phyloP scores from a whole-genome alignment of 2,329 filamentous ascomycete species.

The Colletotrichum shisoi region DNA sequence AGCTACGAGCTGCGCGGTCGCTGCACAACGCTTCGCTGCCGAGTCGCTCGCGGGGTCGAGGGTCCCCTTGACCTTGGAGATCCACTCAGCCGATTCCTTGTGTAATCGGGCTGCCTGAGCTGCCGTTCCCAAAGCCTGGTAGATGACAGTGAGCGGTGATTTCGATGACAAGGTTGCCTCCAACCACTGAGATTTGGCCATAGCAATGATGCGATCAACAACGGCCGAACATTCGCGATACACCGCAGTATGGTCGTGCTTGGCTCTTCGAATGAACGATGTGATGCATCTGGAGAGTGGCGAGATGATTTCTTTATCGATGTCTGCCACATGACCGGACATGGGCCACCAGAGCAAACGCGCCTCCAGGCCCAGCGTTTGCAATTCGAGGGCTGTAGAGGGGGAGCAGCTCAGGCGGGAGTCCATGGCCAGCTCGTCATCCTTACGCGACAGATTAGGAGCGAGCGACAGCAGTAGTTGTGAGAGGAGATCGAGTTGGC shows the following conservation, averaged over 20 bases:
- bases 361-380: constrained; percentile 67
- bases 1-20: constrained; percentile 64
- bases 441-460: constrained; percentile 70
- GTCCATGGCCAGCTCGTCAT: constrained; percentile 66
- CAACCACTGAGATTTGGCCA: constrained; percentile 49
- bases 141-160: constrained; percentile 57
- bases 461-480: constrained; percentile 71
- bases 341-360: constrained; percentile 73
- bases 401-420: constrained; percentile 64
- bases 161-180: constrained; percentile 50
- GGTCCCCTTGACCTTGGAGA: constrained; percentile 54
- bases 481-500: constrained; percentile 72
- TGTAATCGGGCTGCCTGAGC: constrained; percentile 56
- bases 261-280: constrained; percentile 65
- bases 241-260: constrained; percentile 46
- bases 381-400: constrained; percentile 66
- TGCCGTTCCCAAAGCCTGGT: constrained; percentile 62
- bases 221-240: constrained; percentile 53
- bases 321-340: constrained; percentile 65
- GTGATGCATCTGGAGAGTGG: constrained; percentile 70
- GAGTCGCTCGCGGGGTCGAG: constrained; percentile 54
- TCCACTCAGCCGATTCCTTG: constrained; percentile 65
- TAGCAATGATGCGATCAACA: constrained; percentile 46
- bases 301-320: constrained; percentile 70
- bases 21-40: constrained; percentile 59